Conservation (phyloP, 768 basidiomycete genomes). For the Collybia sordida region DNA sequence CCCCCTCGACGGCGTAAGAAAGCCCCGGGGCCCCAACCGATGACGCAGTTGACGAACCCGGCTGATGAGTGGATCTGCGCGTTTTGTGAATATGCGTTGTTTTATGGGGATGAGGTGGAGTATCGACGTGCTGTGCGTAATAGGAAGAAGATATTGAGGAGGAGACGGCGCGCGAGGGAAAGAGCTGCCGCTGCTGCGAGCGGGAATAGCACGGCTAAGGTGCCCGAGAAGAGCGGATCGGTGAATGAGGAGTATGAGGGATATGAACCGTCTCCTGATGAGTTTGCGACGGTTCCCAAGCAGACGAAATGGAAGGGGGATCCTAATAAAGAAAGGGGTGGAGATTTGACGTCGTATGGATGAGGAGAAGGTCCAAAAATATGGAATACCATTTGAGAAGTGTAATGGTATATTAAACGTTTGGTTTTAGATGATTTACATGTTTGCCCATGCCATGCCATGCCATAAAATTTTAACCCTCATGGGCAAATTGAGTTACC, state of each 20-base stretch:
- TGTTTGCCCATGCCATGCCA: too few relatives aligned
- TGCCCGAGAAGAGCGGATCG: constrained; percentile 13
- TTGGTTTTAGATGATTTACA: too few relatives aligned
- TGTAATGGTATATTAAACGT: too few relatives aligned
- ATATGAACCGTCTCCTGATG: constrained; percentile 18
- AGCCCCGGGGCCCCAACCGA: constrained; percentile 10
- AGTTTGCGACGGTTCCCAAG: constrained; percentile 8
- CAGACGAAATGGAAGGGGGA: constrained; percentile 19
- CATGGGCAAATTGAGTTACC: neutral
- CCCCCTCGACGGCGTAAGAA: constrained; percentile 40
- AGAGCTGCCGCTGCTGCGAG: constrained; percentile 52
- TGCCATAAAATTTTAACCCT: too few relatives aligned
- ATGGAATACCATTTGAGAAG: neutral
- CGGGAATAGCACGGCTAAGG: constrained; percentile 28
- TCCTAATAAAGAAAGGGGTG: constrained; percentile 17
- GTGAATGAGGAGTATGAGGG: constrained; percentile 27
- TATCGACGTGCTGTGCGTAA: constrained; percentile 67
- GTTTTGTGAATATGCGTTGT: constrained; percentile 90
- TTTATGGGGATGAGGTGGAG: constrained; percentile 79
- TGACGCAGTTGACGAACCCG: constrained; percentile 46
- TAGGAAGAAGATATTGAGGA: constrained; percentile 75
- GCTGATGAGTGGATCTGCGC: constrained; percentile 93
- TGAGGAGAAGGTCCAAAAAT: too few relatives aligned
- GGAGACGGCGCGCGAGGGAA: constrained; percentile 72
- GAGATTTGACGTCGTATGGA: constrained; percentile 2